Conservation (phyloP, 2,329 filamentous ascomycete species). For the Penicillium sp. region DNA sequence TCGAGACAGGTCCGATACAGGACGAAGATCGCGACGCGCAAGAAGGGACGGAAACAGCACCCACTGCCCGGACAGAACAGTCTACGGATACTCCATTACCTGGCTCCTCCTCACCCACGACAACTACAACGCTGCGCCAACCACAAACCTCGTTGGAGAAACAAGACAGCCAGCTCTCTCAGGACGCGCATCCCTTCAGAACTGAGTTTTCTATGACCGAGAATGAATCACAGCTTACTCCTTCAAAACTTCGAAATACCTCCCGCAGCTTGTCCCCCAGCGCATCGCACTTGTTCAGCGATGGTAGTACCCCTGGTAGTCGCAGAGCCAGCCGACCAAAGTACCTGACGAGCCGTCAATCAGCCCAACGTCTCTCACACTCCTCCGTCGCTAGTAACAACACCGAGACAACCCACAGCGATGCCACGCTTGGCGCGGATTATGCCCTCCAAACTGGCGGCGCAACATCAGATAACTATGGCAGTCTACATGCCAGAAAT, state of each 20-base stretch:
- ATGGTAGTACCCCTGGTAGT: slow-evolving; percentile 27
- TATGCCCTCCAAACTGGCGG: slow-evolving; percentile 80
- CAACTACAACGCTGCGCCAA: slow-evolving; percentile 43
- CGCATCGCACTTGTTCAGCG: slow-evolving; percentile 26
- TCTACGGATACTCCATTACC: slow-evolving; percentile 33
- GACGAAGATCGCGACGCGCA: slow-evolving; percentile 10
- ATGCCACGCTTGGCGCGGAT: slow-evolving; percentile 71
- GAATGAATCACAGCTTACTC: slow-evolving; percentile 27
- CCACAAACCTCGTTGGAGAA: slow-evolving; percentile 33
- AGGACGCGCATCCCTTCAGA: slow-evolving; percentile 22
- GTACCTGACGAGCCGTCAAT: slow-evolving; percentile 54
- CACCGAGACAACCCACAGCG: slow-evolving; percentile 62
- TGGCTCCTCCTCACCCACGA: slow-evolving; percentile 46
- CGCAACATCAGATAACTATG: slow-evolving; percentile 53
- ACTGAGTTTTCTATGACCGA: slow-evolving; percentile 22
- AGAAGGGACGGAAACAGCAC: background rate
- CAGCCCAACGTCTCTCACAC: slow-evolving; percentile 56
- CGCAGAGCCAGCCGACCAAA: slow-evolving; percentile 49
- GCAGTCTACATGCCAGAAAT: slow-evolving; percentile 21
- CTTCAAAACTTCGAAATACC: slow-evolving; percentile 25
- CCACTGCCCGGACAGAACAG: background rate
- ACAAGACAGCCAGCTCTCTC: slow-evolving; percentile 22
- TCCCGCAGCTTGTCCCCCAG: slow-evolving; percentile 31
- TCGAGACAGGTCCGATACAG: slow-evolving; percentile 22
- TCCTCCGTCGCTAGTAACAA: slow-evolving; percentile 55